A percentile compares a stretch with the other conserved stretches of the same genome.
These are phyloP conservation scores for Sambucus nigra DNA, from an alignment of 129 eudicot species.

Conservation along the genomic window DNA sequence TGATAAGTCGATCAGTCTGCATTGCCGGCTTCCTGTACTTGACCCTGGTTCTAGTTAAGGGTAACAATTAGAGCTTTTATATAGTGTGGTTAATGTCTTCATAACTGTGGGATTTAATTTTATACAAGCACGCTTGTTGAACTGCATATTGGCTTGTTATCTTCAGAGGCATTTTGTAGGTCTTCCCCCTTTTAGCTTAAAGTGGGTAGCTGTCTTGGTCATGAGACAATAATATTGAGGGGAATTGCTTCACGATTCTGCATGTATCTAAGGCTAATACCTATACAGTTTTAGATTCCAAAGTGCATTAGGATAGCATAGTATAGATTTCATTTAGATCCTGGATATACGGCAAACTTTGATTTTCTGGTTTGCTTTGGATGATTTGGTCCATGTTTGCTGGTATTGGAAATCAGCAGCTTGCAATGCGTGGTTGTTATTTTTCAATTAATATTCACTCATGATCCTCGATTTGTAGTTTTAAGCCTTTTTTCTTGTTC, in stretches of 20 bases:
- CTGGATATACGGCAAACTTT: not conserved
- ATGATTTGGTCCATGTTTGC: not conserved
- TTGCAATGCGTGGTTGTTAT: not conserved
- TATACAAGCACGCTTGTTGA: no score
- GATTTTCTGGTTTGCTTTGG: not conserved
- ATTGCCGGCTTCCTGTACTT: constrained; percentile 93
- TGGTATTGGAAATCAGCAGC: not conserved
- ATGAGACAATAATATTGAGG: no score
- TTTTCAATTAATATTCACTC: no score
- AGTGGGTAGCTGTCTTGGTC: no score
- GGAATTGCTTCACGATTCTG: no score
- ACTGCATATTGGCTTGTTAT: not conserved
- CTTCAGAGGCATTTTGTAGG: no score
- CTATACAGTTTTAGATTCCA: no score
- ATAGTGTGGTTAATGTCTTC: not conserved
- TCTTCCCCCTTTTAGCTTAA: no score
- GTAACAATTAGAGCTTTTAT: not conserved
- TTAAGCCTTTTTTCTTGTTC: no score
- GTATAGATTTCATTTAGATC: not conserved
- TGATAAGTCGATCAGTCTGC: constrained; percentile 82
- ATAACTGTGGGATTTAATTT: not conserved
- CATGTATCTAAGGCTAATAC: no score
- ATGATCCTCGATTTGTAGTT: no score
- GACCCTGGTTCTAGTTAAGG: constrained; percentile 68
- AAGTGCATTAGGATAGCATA: not conserved